A percentile compares a stretch with the other conserved stretches of the same genome.
Evolutionary conservation across 73 alveolate species (phyloP).

Genomic region (Halteria grandinella): DNA sequence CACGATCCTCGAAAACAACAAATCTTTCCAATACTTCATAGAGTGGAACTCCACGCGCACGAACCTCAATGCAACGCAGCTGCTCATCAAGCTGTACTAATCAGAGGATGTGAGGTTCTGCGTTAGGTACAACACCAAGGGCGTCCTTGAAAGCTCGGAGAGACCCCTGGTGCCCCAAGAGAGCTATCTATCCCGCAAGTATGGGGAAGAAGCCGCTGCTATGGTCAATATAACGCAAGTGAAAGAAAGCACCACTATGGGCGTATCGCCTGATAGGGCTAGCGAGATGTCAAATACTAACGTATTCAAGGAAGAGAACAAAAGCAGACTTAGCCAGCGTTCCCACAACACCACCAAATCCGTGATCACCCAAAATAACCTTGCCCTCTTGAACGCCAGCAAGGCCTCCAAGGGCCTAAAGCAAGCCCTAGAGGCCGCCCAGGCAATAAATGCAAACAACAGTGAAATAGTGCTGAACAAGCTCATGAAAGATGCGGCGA

Average conservation of each 20-base stretch:
- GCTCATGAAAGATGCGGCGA: constrained; percentile 78
- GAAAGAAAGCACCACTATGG: constrained; percentile 26
- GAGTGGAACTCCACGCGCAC: constrained; percentile 95
- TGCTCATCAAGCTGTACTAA: constrained; percentile 88
- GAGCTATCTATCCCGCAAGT: constrained; percentile 68
- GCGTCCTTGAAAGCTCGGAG: constrained; percentile 73
- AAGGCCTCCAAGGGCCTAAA: constrained; percentile 71
- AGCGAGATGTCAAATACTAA: too few relatives aligned
- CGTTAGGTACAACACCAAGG: constrained; percentile 82
- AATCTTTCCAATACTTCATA: constrained; percentile 85
- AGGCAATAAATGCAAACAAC: constrained; percentile 34
- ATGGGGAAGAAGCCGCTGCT: constrained; percentile 64
- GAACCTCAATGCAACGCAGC: constrained; percentile 91
- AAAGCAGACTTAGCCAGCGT: too few relatives aligned
- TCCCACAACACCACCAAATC: too few relatives aligned
- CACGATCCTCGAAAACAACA: constrained; percentile 88
- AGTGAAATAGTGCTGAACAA: constrained; percentile 79
- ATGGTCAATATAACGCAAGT: constrained; percentile 44
- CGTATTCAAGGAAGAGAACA: too few relatives aligned
- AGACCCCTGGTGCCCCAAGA: constrained; percentile 94
- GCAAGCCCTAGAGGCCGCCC: constrained; percentile 79
- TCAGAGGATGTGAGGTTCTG: constrained; percentile 92
- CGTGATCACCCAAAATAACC: too few relatives aligned
- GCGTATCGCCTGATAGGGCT: background rate
- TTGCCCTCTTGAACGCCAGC: too few relatives aligned